These are phyloP conservation scores for Coemansia sp. DNA, from an alignment of 192 early-diverging fungal genomes.

Conservation along the genomic window DNA sequence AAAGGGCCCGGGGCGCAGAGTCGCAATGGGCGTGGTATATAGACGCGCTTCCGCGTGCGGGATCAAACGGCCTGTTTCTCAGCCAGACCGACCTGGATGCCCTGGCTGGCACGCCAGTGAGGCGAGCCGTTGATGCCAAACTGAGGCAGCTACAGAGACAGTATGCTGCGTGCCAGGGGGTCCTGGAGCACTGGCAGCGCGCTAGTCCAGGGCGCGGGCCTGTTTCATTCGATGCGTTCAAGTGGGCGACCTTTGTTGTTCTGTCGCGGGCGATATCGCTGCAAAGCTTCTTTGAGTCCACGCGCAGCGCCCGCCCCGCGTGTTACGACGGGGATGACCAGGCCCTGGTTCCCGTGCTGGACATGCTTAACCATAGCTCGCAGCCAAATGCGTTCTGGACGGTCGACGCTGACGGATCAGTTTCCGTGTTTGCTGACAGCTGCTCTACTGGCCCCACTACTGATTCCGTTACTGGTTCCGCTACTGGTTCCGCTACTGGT, in stretches of 20 bases:
- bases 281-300: slow-evolving; percentile 7
- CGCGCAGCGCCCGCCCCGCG: background rate
- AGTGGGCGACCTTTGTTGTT: slow-evolving; percentile 23
- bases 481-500: no score
- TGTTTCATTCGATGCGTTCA: slow-evolving; percentile 12
- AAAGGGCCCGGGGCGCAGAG: slow-evolving; percentile 6
- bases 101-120: slow-evolving; percentile 15
- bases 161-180: background rate
- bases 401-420: slow-evolving; percentile 6
- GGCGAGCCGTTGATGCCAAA: slow-evolving; percentile 15
- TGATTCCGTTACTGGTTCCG: no score
- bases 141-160: slow-evolving; percentile 13
- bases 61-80: slow-evolving; percentile 12
- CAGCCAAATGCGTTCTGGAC: slow-evolving; percentile 17
- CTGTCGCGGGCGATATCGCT: slow-evolving; percentile 30
- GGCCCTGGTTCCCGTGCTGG: slow-evolving; percentile 21
- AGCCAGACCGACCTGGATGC: background rate
- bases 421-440: background rate
- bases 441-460: background rate
- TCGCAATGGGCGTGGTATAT: slow-evolving; percentile 28
- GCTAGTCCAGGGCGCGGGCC: background rate
- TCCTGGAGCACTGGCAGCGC: slow-evolving; percentile 8
- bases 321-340: slow-evolving; percentile 9
- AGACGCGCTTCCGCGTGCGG: slow-evolving; percentile 7
- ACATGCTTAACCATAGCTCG: slow-evolving; percentile 33